Evolutionary conservation across 148 eudicot genomes (phyloP), one percentile per base, ranked within the genome.

Genomic region (Simmondsia chinensis): DNA sequence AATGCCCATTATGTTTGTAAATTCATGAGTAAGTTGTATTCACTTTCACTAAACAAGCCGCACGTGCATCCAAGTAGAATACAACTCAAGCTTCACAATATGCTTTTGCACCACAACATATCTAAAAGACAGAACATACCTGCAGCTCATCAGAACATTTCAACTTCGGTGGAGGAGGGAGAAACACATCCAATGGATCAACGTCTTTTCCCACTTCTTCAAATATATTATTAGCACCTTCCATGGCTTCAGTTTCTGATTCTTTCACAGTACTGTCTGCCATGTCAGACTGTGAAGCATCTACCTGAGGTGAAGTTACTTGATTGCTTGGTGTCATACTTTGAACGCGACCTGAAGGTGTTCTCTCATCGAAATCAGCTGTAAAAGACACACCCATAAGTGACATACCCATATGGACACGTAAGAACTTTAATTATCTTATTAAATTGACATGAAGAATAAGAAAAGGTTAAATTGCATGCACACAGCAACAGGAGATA

Each of bases 111-210:
- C n/a, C n/a, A n/a, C n/a, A n/a, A n/a, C n/a, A n/a, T n/a, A n/a
- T n/a, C n/a, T n/a, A n/a, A n/a, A 48, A 38, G 48, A n/a, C 37
- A 15, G 42, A 9, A 57, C 73, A 46, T 61, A 82, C 96, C 62
- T 87, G 96, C 58, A 87, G 51, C 50, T 79, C 94, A 43, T 59
- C 70, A 17, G 94, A 67, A 66, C 94, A 87, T 55, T 65, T 83
- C 22, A 39, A 58, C 23, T 46, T 66, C 19, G 88, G 73, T 13
- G 80, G 85, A 14, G 94, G 74, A 6, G 80, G 94, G 17, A 87
- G 83, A 72, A 87, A 87, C 24, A 50, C 67, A 34, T 66, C 74
- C 59, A 87, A 40, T 13, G 78, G 82, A 46, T 76, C 80, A 48
- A 68, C 25, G 46, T 69, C 75, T 54, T 61, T 61, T 15, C 35